Conservation (phyloP, 2,329 filamentous ascomycete species). For the Aspergillus chevalieri region DNA sequence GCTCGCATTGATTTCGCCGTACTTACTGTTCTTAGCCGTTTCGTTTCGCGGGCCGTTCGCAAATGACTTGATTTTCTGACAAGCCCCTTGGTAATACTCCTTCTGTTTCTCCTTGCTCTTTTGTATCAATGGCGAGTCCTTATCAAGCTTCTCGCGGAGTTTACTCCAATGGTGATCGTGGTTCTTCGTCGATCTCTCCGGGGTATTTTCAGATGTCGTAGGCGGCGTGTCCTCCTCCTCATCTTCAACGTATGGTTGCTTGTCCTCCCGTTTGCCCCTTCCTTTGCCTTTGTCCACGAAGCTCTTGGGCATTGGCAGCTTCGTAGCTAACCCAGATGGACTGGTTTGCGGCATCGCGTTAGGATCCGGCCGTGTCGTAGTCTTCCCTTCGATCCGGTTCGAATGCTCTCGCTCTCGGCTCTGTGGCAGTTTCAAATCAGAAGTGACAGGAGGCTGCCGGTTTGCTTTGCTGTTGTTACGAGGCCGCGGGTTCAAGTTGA, state of each 20-base stretch:
- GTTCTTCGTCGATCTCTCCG: slow-evolving; percentile 12
- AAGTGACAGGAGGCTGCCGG: neutral
- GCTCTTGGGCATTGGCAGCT: slow-evolving; percentile 22
- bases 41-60: slow-evolving; percentile 17
- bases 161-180: slow-evolving; percentile 25
- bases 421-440: neutral
- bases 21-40: slow-evolving; percentile 15
- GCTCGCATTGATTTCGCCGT: slow-evolving; percentile 3
- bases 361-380: neutral
- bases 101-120: slow-evolving; percentile 17
- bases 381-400: neutral
- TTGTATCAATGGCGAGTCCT: slow-evolving; percentile 14
- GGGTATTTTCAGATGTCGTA: slow-evolving; percentile 5
- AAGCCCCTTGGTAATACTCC: slow-evolving; percentile 12
- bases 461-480: slow-evolving; percentile 2
- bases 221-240: slow-evolving; percentile 6
- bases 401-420: neutral
- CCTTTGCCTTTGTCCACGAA: slow-evolving; percentile 13
- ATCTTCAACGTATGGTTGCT: slow-evolving; percentile 1
- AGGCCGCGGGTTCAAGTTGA: slow-evolving; percentile 24
- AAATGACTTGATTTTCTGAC: slow-evolving; percentile 16
- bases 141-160: slow-evolving; percentile 21
- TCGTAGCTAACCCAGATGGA: slow-evolving; percentile 15
- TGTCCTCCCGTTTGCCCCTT: slow-evolving; percentile 8
- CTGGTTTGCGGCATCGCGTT: neutral